Base-by-base conservation (phyloP, 441 rosid species). In the Hura crepitans region DNA sequence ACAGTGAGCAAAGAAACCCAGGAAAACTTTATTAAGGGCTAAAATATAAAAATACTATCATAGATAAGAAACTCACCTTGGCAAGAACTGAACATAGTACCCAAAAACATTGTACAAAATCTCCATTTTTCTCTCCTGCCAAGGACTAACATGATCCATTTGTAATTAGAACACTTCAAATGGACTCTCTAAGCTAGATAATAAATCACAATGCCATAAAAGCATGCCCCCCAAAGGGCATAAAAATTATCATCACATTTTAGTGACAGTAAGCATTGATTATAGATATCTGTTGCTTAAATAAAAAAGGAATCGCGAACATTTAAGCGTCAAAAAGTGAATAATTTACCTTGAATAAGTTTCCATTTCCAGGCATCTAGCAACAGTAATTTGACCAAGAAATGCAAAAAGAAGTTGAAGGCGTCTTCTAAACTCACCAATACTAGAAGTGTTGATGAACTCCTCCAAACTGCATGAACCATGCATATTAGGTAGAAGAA, bases 381-480 rank as follows among this genome's bases (percentile, higher is more conserved):
- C 93, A 60, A 78, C 66, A 71, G 66, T 81, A 74, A 96, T 81
- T 75, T 96, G 98, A 79, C 91, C 88, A 76, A 88, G 84, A 79
- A 95, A 89, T 62, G 93, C 85, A 80, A 82, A 84, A 76, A 96
- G 86, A 77, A 96, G 96, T 74, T 89, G 93, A 71, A 96, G 92
- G 45, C 99, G 96, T 69, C 78, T 86, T 81, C 80, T 84, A 76
- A 91, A 93, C 85, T 96, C 99, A 72, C 98, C 98, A 66, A 91
- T 59, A 77, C 90, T 91, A 42, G 97, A 91, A 69, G 90, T 89
- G 79, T 81, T 90, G 64, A 96, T 78, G 74, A 96, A 91, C 81
- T 88, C 96, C 81, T 85, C 84, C 87, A 96, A 86, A 85, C 99
- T 96, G 90, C 82, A 82, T 68, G 39, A 70, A 20, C 60, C 18